Base-by-base conservation (phyloP, 2,329 filamentous ascomycete genomes). In the Fusarium brevicatenulatum region DNA sequence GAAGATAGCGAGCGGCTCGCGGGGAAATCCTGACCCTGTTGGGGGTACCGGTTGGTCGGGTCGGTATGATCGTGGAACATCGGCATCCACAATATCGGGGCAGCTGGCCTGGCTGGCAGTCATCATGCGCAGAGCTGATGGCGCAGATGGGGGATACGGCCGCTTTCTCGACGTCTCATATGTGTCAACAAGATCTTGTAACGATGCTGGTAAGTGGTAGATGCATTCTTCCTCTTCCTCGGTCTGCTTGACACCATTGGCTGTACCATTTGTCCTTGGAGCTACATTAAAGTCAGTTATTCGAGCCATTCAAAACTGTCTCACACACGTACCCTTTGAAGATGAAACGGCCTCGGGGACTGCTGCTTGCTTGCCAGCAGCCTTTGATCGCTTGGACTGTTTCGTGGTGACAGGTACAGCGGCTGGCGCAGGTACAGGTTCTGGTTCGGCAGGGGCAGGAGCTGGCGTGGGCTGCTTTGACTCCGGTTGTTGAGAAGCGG, bases 111-210 rank as follows among this genome's bases (percentile, higher is more conserved):
- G 91, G 32, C 95, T 97, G 18, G 91, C 87, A 37, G 89, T 89
- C 78, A 98, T 89, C 85, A 97, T 89, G 73, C 91, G 89, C 78
- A 94, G 87, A 57, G 93, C 90, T 46, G 91, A 86, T 39, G 91
- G 89, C 59, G 92, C 90, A 25, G 88, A 86, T 9, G 88, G 85
- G 21, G 89, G 86, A 59, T 88, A 83, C 30, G 89, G 87, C 37
- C 92, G 90, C 78, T 90, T 91, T 83, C 93, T 95, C 4, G 93
- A 93, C 19, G 91, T 88, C 81, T 98, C 95, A 79, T 95, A 98
- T 1, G 95, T 95, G 66, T 97, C 94, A 23, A 98, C 90, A 39
- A 99, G 86, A 80, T 99, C 96, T 78, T 95, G 93, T 60, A 99
- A 85, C 36, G 93, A 94, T 11, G 95, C 90, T 8, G 96, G 96